Evolutionary conservation across 306 rosid genomes (phyloP).

Genomic region (Castanopsis chinensis): DNA sequence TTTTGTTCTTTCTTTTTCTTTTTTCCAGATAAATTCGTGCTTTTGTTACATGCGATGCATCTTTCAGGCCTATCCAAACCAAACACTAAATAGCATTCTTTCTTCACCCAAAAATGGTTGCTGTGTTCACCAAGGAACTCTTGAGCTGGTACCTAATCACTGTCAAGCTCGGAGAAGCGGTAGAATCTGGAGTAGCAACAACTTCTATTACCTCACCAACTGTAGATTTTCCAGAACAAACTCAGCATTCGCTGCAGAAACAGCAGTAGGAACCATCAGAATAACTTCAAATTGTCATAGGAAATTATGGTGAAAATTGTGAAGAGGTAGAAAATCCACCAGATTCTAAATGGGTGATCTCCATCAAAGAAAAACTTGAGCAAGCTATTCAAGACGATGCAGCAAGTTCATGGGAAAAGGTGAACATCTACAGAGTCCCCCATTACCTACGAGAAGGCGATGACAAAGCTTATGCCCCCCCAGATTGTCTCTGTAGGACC

Average conservation of each 20-base stretch:
- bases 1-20: no score
- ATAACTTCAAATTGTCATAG: constrained; percentile 40
- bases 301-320: constrained; percentile 24
- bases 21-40: not conserved
- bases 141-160: constrained; percentile 90
- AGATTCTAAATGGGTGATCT: constrained; percentile 66
- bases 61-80: constrained; percentile 12
- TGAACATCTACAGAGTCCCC: constrained; percentile 70
- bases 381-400: constrained; percentile 71
- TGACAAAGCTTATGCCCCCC: constrained; percentile 75
- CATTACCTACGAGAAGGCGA: constrained; percentile 72
- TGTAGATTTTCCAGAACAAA: constrained; percentile 31
- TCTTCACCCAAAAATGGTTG: constrained; percentile 55
- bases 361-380: constrained; percentile 64
- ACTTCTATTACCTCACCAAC: constrained; percentile 30
- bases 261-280: constrained; percentile 45
- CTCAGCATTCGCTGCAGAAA: constrained; percentile 28
- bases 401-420: constrained; percentile 67
- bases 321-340: constrained; percentile 42
- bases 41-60: constrained; percentile 15
- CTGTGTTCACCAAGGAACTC: constrained; percentile 78
- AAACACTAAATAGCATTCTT: constrained; percentile 5
- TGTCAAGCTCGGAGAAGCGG: constrained; percentile 76
- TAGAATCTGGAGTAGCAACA: constrained; percentile 52
- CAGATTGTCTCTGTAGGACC: constrained; percentile 84